phyloP scores from a whole-genome alignment of 257 asterid species.

The Solanum pimpinellifolium region DNA sequence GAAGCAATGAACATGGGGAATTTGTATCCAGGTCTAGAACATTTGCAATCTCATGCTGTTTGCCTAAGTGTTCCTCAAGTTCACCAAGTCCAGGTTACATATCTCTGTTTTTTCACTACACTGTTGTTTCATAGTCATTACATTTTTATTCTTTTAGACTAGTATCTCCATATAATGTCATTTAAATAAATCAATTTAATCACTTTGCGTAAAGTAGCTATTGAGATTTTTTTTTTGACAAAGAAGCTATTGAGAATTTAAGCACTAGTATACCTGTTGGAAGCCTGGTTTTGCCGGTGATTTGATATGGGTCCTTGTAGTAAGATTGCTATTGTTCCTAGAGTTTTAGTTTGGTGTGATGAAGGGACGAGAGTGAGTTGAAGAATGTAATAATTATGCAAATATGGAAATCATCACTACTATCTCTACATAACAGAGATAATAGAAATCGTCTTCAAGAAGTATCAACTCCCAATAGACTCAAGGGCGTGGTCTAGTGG shows the following conservation, averaged over 20 bases:
- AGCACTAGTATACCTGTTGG: not conserved
- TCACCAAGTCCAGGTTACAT: constrained; percentile 35
- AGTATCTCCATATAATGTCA: not conserved
- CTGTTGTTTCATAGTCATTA: not conserved
- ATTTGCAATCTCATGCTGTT: constrained; percentile 45
- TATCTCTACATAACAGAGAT: not conserved
- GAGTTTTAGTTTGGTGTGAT: not conserved
- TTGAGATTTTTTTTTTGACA: not conserved
- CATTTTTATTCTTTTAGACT: not conserved
- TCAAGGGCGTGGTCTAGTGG: not conserved
- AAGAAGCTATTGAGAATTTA: not conserved
- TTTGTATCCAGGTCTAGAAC: constrained; percentile 50
- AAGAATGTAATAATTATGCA: not conserved
- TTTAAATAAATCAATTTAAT: not conserved
- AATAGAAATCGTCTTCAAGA: not conserved
- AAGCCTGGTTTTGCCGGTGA: not conserved
- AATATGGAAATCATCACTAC: not conserved
- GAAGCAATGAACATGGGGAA: constrained; percentile 40
- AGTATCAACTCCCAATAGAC: not conserved
- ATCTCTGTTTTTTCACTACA: not conserved
- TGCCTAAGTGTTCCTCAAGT: constrained; percentile 45
- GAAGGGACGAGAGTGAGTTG: not conserved
- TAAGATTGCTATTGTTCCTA: not conserved
- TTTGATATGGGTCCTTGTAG: not conserved
- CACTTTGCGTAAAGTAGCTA: not conserved